Base-by-base conservation (phyloP, 2,329 filamentous ascomycete genomes). In the Cladosporium sp. region DNA sequence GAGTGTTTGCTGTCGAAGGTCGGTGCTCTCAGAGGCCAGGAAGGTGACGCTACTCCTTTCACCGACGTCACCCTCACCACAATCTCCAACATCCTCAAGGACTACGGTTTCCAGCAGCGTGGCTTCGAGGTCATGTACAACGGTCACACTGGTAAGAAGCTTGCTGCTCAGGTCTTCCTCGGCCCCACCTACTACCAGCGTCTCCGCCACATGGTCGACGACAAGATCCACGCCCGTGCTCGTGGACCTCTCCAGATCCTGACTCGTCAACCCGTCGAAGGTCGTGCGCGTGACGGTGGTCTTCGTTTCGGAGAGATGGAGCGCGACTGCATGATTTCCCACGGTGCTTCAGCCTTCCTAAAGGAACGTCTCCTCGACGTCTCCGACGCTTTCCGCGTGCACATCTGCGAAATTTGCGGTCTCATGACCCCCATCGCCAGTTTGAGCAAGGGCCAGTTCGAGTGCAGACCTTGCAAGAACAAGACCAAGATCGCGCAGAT, bases 251-350 rank as follows among this genome's bases (percentile, higher is more conserved):
- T 95, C 18, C 93, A 98, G 72, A 98, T 98, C 64, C 82, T 98
- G 74, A 98, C 93, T 2, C 80, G 94, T 51, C 93, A 98, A 71
- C 93, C 93, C 15, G 93, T 98, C 12, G 93, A 98, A 73, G 93
- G 93, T 86, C 88, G 94, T 82, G 93, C 93, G 3, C 79, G 94
- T 72, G 94, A 98, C 68, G 93, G 93, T 79, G 93, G 93, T 77
- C 80, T 98, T 38, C 92, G 94, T 67, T 98, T 98, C 82, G 93
- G 93, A 84, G 93, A 98, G 78, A 98, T 98, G 93, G 94, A 98
- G 73, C 92, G 94, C 75, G 94, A 98, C 82, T 98, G 93, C 70
- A 98, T 98, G 93, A 98, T 98, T 76, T 90, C 94, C n/a, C 94
- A 98, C 69, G 93, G 93, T 67, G 93, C 94, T 3, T 92, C 89